Conservation (phyloP, 331 rosid genomes). For the Acacia pycnantha region DNA sequence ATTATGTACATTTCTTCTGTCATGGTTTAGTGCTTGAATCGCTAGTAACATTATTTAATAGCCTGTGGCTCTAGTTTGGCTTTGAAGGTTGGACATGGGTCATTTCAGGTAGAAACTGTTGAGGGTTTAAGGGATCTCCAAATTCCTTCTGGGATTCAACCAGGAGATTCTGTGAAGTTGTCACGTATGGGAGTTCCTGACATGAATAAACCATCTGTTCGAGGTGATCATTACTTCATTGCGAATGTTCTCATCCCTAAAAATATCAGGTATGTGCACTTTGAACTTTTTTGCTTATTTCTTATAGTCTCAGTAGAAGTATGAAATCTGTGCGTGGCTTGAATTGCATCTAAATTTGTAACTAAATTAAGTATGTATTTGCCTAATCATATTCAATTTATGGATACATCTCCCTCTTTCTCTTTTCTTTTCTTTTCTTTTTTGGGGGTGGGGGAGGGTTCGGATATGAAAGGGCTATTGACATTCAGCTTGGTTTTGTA, state of each 20-base stretch:
- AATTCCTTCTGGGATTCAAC: slow-evolving; percentile 88
- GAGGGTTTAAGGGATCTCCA: slow-evolving; percentile 74
- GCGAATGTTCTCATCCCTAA: slow-evolving; percentile 83
- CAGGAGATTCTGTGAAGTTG: slow-evolving; percentile 80
- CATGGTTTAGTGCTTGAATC: slow-evolving; percentile 6
- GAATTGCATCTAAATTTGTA: not conserved
- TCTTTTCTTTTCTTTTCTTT: no score
- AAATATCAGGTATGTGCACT: slow-evolving; percentile 56
- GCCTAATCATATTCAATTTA: not conserved
- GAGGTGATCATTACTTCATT: slow-evolving; percentile 90
- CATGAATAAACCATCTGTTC: slow-evolving; percentile 69
- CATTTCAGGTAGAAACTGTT: slow-evolving; percentile 85
- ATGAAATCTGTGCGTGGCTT: not conserved
- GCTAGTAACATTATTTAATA: slow-evolving; percentile 21
- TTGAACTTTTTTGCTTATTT: slow-evolving; percentile 16
- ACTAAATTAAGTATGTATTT: not conserved
- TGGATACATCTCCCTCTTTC: no score
- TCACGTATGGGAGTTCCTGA: slow-evolving; percentile 75
- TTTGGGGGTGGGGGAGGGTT: not conserved
- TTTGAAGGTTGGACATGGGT: slow-evolving; percentile 24
- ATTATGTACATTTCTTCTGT: slow-evolving; percentile 2
- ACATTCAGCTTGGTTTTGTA: not conserved
- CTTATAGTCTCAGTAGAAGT: not conserved
- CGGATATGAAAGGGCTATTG: not conserved
- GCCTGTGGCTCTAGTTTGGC: not conserved